Base-by-base conservation (phyloP, 2,329 filamentous ascomycete genomes). In the Diplodia seriata region DNA sequence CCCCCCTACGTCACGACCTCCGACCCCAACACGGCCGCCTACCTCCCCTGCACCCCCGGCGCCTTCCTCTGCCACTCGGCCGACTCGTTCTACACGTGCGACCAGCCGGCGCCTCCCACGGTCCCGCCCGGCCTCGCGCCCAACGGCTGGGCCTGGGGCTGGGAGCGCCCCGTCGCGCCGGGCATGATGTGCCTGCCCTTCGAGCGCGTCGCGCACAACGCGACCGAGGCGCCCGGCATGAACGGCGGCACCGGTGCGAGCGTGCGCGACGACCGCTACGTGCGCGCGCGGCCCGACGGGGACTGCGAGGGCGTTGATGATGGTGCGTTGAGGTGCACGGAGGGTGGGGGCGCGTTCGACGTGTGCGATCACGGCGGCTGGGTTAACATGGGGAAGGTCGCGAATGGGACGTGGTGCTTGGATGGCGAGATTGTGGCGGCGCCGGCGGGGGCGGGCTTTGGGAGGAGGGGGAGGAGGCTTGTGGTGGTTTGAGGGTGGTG, bases 41-140 rank as follows among this genome's bases (percentile, higher is more conserved):
- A 76, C 67, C 73, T 78, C 1, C 77, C 78, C 40, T 81, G 79
- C 70, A 73, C 75, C 1, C 79, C 78, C 0, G 78, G 77, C 23
- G 75, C 76, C n/a, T 79, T 79, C 73, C 74, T 81, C 69, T 81
- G 80, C 76, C 75, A 74, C 33, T 76, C 73, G 3, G 33, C 66
- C 20, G 75, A 70, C 2, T 71, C 74, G 23, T 81, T 76, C 72
- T 73, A 76, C 51, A 81, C 78, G 9, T 81, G 79, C 72, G 72
- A 75, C 69, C 70, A 72, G 31, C 64, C 69, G 40, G 61, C 51
- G n/a, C 20, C 33, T 14, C 18, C 59, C n/a, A 4, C 15, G 0
- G 15, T 59, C 38, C 40, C 51, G 31, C 3, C 18, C 18, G n/a
- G 47, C 33, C 31, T 54, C 56, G 49, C 54, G 7, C 70, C 68